phyloP scores from a whole-genome alignment of 2,329 filamentous ascomycete species.

The Helotiales sp. region DNA sequence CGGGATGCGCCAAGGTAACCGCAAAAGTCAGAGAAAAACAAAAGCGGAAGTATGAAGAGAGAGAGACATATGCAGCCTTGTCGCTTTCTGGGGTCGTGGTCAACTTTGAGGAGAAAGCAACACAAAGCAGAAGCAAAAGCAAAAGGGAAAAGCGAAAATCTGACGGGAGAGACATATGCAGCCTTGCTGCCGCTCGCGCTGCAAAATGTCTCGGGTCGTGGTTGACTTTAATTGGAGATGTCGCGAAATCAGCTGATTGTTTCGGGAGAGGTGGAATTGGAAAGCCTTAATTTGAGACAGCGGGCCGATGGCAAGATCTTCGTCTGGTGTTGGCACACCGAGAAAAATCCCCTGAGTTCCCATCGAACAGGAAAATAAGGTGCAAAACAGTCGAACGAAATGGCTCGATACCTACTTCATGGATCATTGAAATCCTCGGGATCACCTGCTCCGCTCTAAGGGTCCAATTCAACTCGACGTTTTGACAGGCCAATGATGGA shows the following conservation, averaged over 20 bases:
- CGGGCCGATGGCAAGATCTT: neutral
- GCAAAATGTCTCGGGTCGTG: constrained; percentile 20
- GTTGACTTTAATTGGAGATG: constrained; percentile 16
- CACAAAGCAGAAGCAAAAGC: neutral
- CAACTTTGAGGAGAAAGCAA: no score
- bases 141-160: neutral
- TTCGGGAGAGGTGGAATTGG: neutral
- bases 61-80: no score
- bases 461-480: constrained; percentile 4
- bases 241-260: constrained; percentile 21
- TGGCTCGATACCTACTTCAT: neutral
- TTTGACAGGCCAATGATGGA: neutral
- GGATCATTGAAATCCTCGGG: neutral
- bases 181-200: constrained; percentile 11
- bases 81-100: no score
- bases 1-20: no score
- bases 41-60: no score
- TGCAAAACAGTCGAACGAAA: neutral
- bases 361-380: neutral
- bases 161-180: constrained; percentile 1
- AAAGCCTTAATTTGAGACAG: constrained; percentile 2
- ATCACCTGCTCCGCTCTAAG: constrained; percentile 21
- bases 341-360: neutral
- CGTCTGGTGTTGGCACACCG: neutral
- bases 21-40: no score